Percentiles rank a stretch among this genome's conserved stretches.
phyloP scores from a whole-genome alignment of 2,329 filamentous ascomycete genomes.

The Phyllosticta ampelicida region DNA sequence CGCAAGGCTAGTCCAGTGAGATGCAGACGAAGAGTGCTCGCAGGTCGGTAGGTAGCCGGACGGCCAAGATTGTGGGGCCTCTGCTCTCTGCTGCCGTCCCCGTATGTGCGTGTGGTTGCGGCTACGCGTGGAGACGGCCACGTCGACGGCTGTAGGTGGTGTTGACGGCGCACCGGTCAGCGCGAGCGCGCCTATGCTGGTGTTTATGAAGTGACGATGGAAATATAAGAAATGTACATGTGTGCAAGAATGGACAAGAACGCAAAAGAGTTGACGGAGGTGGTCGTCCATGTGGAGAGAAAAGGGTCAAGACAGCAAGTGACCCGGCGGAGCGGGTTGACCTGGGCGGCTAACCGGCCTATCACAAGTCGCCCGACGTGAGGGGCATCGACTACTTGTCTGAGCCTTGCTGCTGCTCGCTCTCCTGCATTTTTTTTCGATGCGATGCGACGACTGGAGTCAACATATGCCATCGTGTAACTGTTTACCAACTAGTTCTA shows the following conservation, averaged over 20 bases:
- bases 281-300: neutral
- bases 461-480: neutral
- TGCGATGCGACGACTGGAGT: neutral
- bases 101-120: neutral
- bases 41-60: neutral
- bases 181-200: neutral
- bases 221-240: neutral
- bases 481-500: neutral
- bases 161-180: neutral
- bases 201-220: too few species aligned
- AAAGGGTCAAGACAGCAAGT: neutral
- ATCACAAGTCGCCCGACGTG: neutral
- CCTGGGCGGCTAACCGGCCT: neutral
- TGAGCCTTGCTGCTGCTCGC: neutral
- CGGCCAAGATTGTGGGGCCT: neutral
- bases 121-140: neutral
- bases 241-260: neutral
- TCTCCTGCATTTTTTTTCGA: too few species aligned
- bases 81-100: neutral
- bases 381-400: neutral
- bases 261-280: too few species aligned
- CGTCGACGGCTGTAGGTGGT: neutral
- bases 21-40: neutral
- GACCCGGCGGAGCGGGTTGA: neutral
- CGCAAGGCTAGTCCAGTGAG: neutral